Evolutionary conservation across 1,284 basidiomycete species (phyloP).

Genomic region (Ganoderma resinaceum): DNA sequence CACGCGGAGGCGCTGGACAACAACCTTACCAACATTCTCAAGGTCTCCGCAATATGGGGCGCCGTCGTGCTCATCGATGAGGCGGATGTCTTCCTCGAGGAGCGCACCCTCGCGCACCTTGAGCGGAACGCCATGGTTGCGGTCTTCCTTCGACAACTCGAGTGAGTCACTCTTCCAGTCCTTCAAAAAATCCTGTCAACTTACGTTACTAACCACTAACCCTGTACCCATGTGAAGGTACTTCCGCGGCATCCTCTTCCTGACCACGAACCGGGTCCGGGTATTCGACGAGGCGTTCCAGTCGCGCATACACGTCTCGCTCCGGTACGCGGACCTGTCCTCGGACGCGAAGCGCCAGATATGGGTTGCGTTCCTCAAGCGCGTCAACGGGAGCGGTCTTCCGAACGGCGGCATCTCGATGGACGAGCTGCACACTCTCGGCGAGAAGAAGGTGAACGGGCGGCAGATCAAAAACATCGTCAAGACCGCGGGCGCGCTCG

Average conservation of each 20-base stretch:
- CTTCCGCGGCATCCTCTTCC: conserved; percentile 69
- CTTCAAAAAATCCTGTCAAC: neutral
- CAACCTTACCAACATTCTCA: conserved; percentile 38
- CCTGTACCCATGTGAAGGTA: conserved; percentile 48
- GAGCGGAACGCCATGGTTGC: conserved; percentile 73
- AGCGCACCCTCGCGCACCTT: conserved; percentile 63
- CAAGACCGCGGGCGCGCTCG: conserved; percentile 65
- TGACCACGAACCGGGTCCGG: conserved; percentile 72
- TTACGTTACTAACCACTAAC: neutral
- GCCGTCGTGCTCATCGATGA: conserved; percentile 72
- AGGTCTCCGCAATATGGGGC: conserved; percentile 66
- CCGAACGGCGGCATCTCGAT: conserved; percentile 44
- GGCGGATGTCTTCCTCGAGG: conserved; percentile 63
- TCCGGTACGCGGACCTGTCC: conserved; percentile 64
- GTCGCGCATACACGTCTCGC: conserved; percentile 69
- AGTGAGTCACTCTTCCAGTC: conserved; percentile 27
- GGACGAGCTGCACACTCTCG: conserved; percentile 54
- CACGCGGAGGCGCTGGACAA: conserved; percentile 45
- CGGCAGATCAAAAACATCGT: conserved; percentile 72
- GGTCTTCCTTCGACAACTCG: conserved; percentile 47
- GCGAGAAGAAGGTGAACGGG: conserved; percentile 61
- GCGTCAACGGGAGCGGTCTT: conserved; percentile 46
- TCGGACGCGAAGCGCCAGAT: conserved; percentile 59
- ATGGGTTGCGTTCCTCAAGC: conserved; percentile 64
- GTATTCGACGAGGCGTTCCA: conserved; percentile 75